phyloP scores from a whole-genome alignment of 2,329 filamentous ascomycete genomes.

The Cylindrodendrum hubeiense region DNA sequence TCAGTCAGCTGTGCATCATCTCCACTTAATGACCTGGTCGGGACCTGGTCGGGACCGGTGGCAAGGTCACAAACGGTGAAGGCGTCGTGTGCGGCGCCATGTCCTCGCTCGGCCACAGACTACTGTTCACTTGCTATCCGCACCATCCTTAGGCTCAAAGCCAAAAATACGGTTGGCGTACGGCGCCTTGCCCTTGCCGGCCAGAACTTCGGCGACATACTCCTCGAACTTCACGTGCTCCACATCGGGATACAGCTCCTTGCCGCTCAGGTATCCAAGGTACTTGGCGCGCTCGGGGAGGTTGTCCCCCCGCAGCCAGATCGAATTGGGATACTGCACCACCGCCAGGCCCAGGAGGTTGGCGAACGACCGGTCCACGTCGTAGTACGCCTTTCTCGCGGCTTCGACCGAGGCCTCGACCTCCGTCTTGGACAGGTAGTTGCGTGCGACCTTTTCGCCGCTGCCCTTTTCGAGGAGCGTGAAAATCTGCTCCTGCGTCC shows the following conservation, averaged over 20 bases:
- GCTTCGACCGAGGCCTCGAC: neutral
- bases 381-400: neutral
- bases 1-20: neutral
- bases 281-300: constrained; percentile 65
- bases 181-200: constrained; percentile 5
- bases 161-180: constrained; percentile 4
- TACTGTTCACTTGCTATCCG: neutral
- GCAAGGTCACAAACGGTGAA: neutral
- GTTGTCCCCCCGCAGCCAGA: constrained; percentile 60
- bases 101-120: neutral
- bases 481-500: constrained; percentile 60
- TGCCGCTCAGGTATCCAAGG: constrained; percentile 64
- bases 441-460: constrained; percentile 58
- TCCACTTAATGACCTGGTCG: neutral
- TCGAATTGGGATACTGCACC: neutral
- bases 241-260: constrained; percentile 62
- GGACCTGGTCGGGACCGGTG: neutral
- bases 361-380: neutral
- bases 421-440: neutral
- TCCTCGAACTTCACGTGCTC: neutral
- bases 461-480: constrained; percentile 58
- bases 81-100: neutral
- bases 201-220: neutral
- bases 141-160: neutral
- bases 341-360: neutral